Conservation (phyloP, 176 grass and related monocot species). For the Oryza nivara region DNA sequence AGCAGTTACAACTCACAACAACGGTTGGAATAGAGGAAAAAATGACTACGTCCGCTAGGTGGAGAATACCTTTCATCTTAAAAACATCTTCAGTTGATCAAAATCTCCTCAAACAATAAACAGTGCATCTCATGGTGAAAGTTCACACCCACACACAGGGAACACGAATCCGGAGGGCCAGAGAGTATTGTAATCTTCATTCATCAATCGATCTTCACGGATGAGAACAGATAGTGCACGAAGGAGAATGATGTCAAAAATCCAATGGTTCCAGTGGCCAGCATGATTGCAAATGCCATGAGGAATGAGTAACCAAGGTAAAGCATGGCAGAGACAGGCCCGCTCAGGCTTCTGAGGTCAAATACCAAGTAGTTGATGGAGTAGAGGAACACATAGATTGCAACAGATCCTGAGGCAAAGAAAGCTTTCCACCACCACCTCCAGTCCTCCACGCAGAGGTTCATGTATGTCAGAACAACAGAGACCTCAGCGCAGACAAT, state of each 20-base stretch:
- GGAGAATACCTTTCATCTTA: constrained; percentile 19
- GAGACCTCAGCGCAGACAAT: constrained; percentile 75
- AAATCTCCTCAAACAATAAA: constrained; percentile 30
- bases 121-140: constrained; percentile 13
- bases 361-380: constrained; percentile 93
- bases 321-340: constrained; percentile 75
- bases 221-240: constrained; percentile 82
- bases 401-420: constrained; percentile 75
- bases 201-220: constrained; percentile 92
- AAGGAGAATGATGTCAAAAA: constrained; percentile 79
- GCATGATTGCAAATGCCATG: constrained; percentile 77
- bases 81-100: constrained; percentile 25
- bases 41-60: background rate
- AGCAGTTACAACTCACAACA: constrained; percentile 18
- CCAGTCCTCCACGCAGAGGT: constrained; percentile 86
- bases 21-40: constrained; percentile 10
- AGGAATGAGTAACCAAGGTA: constrained; percentile 80
- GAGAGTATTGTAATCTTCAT: background rate
- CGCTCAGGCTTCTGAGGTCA: constrained; percentile 83
- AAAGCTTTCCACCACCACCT: constrained; percentile 95
- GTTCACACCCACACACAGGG: background rate
- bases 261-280: constrained; percentile 77
- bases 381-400: constrained; percentile 86
- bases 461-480: constrained; percentile 79
- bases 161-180: constrained; percentile 12